Evolutionary conservation across 2,329 filamentous ascomycete species (phyloP).

Genomic region (Calonectria honghensis): DNA sequence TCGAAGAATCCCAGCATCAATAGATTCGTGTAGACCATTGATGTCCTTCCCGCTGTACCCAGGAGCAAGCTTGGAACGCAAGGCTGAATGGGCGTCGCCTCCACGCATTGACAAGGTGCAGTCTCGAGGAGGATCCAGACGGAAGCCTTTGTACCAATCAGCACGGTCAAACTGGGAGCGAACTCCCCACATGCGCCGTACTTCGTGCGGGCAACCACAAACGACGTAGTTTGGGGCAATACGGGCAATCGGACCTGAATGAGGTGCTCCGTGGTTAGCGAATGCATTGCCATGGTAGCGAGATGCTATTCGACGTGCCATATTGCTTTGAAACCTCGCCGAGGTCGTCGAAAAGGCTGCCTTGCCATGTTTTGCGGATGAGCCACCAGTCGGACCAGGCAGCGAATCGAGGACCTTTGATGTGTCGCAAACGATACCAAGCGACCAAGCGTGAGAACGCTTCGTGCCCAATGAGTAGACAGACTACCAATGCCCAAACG

Average conservation of each 20-base stretch:
- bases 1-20: constrained; percentile 19
- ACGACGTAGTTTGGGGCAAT: constrained; percentile 37
- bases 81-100: constrained; percentile 16
- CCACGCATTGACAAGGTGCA: constrained; percentile 34
- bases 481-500: background rate
- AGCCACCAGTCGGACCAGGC: constrained; percentile 39
- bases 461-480: background rate
- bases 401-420: constrained; percentile 28
- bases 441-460: constrained; percentile 5
- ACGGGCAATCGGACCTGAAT: constrained; percentile 29
- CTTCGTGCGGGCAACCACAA: constrained; percentile 29
- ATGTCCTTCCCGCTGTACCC: constrained; percentile 34
- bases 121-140: constrained; percentile 33
- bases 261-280: background rate
- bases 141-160: constrained; percentile 37
- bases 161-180: constrained; percentile 34
- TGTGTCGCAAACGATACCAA: constrained; percentile 35
- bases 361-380: constrained; percentile 35
- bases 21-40: constrained; percentile 26
- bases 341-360: constrained; percentile 32
- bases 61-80: constrained; percentile 36
- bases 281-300: background rate
- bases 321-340: constrained; percentile 35
- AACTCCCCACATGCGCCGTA: constrained; percentile 36
- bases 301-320: background rate